These are phyloP conservation scores for Cryptococcus neoformans DNA, from an alignment of 1,284 basidiomycete species.

Conservation along the genomic window DNA sequence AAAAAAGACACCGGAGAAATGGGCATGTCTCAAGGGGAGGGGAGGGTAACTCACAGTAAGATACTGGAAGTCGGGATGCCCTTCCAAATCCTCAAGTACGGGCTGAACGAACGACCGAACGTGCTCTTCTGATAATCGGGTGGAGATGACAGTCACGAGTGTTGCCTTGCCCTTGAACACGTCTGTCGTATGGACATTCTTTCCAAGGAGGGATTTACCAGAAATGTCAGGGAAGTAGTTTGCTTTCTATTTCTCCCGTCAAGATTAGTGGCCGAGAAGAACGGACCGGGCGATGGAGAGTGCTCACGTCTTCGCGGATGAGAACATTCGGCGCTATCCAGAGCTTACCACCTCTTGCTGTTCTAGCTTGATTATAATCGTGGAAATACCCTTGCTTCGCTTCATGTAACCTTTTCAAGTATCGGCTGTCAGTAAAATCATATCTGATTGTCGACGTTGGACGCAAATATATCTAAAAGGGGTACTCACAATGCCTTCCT, in stretches of 20 bases:
- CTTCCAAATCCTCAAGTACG: slow-evolving; percentile 61
- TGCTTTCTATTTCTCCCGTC: slow-evolving; percentile 60
- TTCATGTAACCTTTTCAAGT: slow-evolving; percentile 66
- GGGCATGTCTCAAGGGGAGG: background rate
- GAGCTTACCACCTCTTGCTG: slow-evolving; percentile 75
- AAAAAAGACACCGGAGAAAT: background rate
- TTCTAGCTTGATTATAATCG: slow-evolving; percentile 76
- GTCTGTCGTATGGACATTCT: slow-evolving; percentile 70
- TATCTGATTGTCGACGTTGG: background rate
- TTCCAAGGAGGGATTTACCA: slow-evolving; percentile 64
- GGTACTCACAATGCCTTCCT: slow-evolving; percentile 65
- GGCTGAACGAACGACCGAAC: slow-evolving; percentile 67
- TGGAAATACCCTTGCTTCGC: slow-evolving; percentile 86
- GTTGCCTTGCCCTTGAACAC: slow-evolving; percentile 73
- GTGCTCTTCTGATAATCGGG: slow-evolving; percentile 83
- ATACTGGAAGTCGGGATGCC: slow-evolving; percentile 70
- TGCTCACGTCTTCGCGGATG: slow-evolving; percentile 80
- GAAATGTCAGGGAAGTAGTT: slow-evolving; percentile 86
- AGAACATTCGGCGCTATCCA: slow-evolving; percentile 90
- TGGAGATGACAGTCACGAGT: slow-evolving; percentile 74
- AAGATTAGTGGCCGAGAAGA: too few relatives aligned
- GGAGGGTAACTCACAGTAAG: slow-evolving; percentile 54
- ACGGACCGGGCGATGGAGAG: background rate
- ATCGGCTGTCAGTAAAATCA: background rate
- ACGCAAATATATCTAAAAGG: too few relatives aligned